Conservation (phyloP, 768 basidiomycete species). For the Mycena olivaceomarginata region DNA sequence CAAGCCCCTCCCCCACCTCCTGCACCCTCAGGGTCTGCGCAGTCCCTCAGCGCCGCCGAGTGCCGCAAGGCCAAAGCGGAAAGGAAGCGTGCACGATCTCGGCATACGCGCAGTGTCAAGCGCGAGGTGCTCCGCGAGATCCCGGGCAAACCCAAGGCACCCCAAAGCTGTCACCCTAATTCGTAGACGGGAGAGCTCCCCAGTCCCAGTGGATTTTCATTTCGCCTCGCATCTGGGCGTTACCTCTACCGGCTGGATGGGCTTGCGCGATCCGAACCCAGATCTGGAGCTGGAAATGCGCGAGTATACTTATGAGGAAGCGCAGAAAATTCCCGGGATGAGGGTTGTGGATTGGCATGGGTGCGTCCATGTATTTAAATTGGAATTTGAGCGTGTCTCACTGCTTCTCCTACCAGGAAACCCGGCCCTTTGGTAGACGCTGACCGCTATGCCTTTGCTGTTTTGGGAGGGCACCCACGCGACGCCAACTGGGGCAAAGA, state of each 20-base stretch:
- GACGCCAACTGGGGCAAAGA: neutral
- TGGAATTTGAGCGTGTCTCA: neutral
- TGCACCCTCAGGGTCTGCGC: no score
- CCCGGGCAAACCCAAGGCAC: neutral
- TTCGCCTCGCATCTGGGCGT: neutral
- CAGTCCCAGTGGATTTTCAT: neutral
- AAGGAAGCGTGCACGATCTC: neutral
- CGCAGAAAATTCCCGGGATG: neutral
- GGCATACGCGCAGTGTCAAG: neutral
- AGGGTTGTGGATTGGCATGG: no score
- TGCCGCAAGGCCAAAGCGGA: neutral
- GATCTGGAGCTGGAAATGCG: neutral
- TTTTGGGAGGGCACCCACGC: neutral
- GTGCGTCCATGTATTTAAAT: neutral
- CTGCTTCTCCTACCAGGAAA: neutral
- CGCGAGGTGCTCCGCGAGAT: neutral
- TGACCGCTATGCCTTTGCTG: neutral
- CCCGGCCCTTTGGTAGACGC: neutral
- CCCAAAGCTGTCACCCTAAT: slow-evolving; percentile 2
- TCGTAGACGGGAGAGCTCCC: neutral
- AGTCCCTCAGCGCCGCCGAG: no score
- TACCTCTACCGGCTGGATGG: neutral
- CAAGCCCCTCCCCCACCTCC: no score
- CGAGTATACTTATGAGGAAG: slow-evolving; percentile 7
- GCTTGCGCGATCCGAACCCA: neutral